Base-by-base conservation (phyloP, 768 basidiomycete genomes). In the Hydnum rufescens region DNA sequence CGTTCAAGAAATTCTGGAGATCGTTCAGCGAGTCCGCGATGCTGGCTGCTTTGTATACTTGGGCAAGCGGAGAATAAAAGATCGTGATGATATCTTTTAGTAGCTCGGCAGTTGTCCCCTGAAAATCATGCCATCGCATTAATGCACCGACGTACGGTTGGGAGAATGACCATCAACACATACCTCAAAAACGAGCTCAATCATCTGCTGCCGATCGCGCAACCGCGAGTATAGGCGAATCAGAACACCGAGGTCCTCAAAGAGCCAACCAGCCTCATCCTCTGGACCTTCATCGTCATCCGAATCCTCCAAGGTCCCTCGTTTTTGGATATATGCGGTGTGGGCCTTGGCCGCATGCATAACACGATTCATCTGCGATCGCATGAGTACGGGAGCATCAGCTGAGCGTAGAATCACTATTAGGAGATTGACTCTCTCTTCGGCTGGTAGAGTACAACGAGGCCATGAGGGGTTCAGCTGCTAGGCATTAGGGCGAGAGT, bases 61-160 rank as follows among this genome's bases (percentile, higher is more conserved):
- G 87, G 2, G 95, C 95, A 25, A 99, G 69, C 2, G 95, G 95
- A 0, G 90, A 68, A 64, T 99, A 99, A 66, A 99, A 99, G 54
- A 99, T 97, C 19, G 95, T 96, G 60, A 99, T 88, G 55, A 99
- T 96, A 63, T 99, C 95, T 65, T 92, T 96, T 60, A 99, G 69
- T 25, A 99, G 70, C 31, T 97, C 95, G 2, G 93, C 80, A 0
- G 95, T 97, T 43, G 80, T 80, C 22, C 95, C 92, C 92, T 97
- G n/a, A 19, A 8, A n/a, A 44, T 25, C 32, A 46, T 3, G 36
- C 36, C 36, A 39, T 13, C 36, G 22, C 36, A 8, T 3, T 39
- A 34, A 23, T 36, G 54, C 52, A 50, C n/a, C n/a, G n/a, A n/a
- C n/a, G n/a, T 22, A 39, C 13, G 13, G 13, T 13, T 39, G 22